Base-by-base conservation (phyloP, 345 rosid species). In the Pistacia atlantica region DNA sequence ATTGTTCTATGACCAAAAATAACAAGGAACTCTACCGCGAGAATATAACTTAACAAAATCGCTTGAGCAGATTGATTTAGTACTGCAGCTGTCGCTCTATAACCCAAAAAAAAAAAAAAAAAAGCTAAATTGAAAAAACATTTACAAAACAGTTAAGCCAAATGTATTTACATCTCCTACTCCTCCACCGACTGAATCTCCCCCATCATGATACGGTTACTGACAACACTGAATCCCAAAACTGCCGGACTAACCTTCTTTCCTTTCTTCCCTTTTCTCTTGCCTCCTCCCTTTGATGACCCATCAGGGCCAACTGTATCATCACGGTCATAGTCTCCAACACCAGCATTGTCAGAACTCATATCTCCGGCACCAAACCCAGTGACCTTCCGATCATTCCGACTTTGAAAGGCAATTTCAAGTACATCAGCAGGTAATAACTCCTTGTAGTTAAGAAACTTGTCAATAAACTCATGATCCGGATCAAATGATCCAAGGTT, bases 201-300 rank as follows among this genome's bases (percentile, higher is more conserved):
- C 25, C 99, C 99, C 99, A 85, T 96, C 98, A 92, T 92, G 77
- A 96, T 96, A 77, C 98, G 89, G 89, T 96, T 93, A 77, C 99
- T 96, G 57, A 96, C 98, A 14, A 96, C 98, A 42, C 86, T 96
- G 60, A 96, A 96, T n/a, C 98, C 98, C 48, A 96, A 77, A 77
- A 84, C 97, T 12, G 95, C 79, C 4, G 94, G 85, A 51, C 86
- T 93, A 20, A 95, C 89, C 86, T 93, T 93, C 91, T 96, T 96
- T 65, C 97, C 97, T 83, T 91, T 92, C 83, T 93, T 96, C 7
- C 90, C 92, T 80, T 87, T 92, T 73, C 86, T 93, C 92, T 90
- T 92, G 69, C 94, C 89, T 73, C 93, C 94, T 8, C 86, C 94
- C 78, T 90, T 92, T 5, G 90, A 71, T 25, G 87, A 78, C 31